Base-by-base conservation (phyloP, 2,329 filamentous ascomycete species). In the Exophiala lecanii-corni region DNA sequence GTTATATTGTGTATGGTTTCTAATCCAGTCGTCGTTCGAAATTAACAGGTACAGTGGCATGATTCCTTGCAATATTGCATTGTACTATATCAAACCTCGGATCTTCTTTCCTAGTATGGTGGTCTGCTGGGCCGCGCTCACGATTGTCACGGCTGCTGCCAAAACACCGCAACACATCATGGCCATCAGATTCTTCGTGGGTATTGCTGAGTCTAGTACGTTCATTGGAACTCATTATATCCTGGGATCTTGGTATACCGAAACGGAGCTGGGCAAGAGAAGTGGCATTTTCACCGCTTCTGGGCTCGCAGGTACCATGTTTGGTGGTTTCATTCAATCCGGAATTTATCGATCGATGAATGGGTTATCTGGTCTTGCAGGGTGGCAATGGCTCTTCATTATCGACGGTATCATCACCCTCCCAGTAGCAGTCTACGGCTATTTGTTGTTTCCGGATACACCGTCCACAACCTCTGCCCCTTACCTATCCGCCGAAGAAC, bases 401-500 rank as follows among this genome's bases (percentile, higher is more conserved):
- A 59, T 67, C 21, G 62, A 66, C 40, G 62, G 62, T 2, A 40
- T 66, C 17, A 70, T 70, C 38, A 68, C 67, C 5, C 47, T 69
- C 26, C 71, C 63, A 25, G 68, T 66, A 35, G 69, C 60, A 5
- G 60, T 70, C 15, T 60, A 66, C 26, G 70, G 69, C 15, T 68
- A 67, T 39, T 57, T 69, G 20, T 52, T 65, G 20, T 66, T 68
- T 43, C 65, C 65, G 2, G 62, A 66, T 43, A 62, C 62, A 0
- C 65, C 65, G 3, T 40, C 57, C 2, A 62, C 62, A 2, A 65
- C 63, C 1, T 56, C 50, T 34, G 63, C 64, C 1, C 57, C 58
- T 1, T 64, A 66, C 39, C 55, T 67, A 3, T 62, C 51, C 5
- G 48, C 52, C 2, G 50, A 55, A 16, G 62, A 65, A 39, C 55